Base-by-base conservation (phyloP, 805 yeast species). In the Metschnikowia reukaufii region DNA sequence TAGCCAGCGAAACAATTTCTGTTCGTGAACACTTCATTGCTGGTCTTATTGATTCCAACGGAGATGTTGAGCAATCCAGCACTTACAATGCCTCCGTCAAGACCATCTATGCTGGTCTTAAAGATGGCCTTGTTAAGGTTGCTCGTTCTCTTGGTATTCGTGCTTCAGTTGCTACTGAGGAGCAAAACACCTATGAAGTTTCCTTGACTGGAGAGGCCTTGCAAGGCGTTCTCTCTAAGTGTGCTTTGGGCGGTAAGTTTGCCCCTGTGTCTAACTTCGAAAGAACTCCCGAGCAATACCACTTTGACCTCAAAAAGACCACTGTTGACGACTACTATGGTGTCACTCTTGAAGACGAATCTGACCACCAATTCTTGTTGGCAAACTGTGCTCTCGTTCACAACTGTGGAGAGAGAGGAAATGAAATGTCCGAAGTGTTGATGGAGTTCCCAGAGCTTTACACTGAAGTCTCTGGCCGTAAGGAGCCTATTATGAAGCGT, bases 401-500 rank as follows among this genome's bases (percentile, higher is more conserved):
- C 39, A 44, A 44, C 36, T 66, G 67, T 67, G 98, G 98, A 65
- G 99, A 92, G 76, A 72, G 99, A 53, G 99, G 99, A 66, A 94
- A 94, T 63, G 99, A 94, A 76, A 94, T 94, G 98, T 97, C 98
- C 45, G 99, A 94, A 73, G 99, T 94, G 31, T 79, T 94, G 71
- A 91, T 92, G 97, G 99, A 94, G 74, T 94, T 94, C 89, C 99
- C 99, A 41, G 98, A 94, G 71, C 78, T 94, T 66, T 88, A 72
- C 71, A 91, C 97, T 49, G 97, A 90, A 70, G 76, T 89, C 48
- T 79, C 82, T 49, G 99, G 98, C 58, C 84, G 88, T 63, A 88
- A 91, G 74, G 99, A 94, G 76, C 97, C 98, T 56, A 94, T 94
- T 66, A 94, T 94, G 98, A 94, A 95, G 78, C 96, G 99, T 78